A percentile compares a stretch with the other conserved stretches of the same genome.
Evolutionary conservation across 225 moss, liverwort and hornwort species (phyloP).

Genomic region (Anthoceros angustus): DNA sequence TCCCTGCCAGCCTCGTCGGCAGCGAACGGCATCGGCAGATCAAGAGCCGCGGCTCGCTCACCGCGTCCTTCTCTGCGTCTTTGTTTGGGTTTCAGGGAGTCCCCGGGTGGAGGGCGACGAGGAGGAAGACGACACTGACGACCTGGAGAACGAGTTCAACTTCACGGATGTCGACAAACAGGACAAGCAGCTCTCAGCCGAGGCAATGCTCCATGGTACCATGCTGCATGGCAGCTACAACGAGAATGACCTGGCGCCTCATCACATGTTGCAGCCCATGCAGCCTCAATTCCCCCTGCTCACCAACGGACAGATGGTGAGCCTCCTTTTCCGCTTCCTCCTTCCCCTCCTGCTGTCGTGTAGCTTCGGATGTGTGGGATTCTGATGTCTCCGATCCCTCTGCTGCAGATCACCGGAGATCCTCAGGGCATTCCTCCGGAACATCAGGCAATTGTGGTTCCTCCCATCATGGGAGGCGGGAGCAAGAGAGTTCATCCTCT

Average conservation of each 20-base stretch:
- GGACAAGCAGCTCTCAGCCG: constrained; percentile 38
- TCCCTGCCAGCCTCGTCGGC: neutral
- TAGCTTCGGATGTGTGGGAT: neutral
- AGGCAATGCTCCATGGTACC: constrained; percentile 41
- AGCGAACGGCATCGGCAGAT: neutral
- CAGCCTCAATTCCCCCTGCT: constrained; percentile 53
- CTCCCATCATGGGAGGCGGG: constrained; percentile 20
- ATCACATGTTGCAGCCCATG: constrained; percentile 26
- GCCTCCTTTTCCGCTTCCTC: neutral
- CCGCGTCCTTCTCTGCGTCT: neutral
- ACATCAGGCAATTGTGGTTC: constrained; percentile 39
- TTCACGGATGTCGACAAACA: constrained; percentile 26
- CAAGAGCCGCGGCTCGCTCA: neutral
- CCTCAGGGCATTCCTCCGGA: constrained; percentile 40
- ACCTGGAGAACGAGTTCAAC: constrained; percentile 72
- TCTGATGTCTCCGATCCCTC: constrained; percentile 18
- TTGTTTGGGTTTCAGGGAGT: constrained; percentile 28
- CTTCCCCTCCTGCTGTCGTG: neutral
- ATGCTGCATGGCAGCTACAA: constrained; percentile 35
- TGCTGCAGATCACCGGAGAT: constrained; percentile 21
- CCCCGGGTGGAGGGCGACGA: constrained; percentile 75
- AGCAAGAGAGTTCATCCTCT: constrained; percentile 35
- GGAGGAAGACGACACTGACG: constrained; percentile 70
- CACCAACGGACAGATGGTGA: constrained; percentile 43
- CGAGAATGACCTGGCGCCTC: constrained; percentile 27